These are phyloP conservation scores for Xylaria nigripes DNA, from an alignment of 495 filamentous ascomycete species.

Conservation along the genomic window DNA sequence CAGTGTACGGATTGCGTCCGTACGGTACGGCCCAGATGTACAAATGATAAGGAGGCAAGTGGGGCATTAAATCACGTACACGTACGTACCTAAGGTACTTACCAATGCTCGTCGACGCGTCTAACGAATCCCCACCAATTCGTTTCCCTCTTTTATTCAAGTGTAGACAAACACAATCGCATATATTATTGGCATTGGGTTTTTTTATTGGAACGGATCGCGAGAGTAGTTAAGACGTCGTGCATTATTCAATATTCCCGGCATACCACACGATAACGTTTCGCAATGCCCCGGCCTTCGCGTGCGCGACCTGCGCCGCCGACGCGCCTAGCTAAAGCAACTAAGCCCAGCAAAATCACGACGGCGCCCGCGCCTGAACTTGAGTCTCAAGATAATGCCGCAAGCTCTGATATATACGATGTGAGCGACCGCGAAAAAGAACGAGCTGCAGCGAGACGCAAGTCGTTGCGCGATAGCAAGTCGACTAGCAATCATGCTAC, in stretches of 20 bases:
- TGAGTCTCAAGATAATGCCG: constrained; percentile 1
- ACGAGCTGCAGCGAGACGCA: constrained; percentile 16
- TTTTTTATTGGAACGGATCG: no score
- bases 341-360: constrained; percentile 1
- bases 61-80: not conserved
- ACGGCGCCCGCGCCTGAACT: constrained; percentile 10
- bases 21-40: not conserved
- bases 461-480: constrained; percentile 14
- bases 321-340: constrained; percentile 23
- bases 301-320: constrained; percentile 30
- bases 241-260: no score
- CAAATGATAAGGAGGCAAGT: not conserved
- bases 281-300: constrained; percentile 37
- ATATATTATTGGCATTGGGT: no score
- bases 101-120: not conserved
- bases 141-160: constrained; percentile 1
- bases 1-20: not conserved
- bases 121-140: constrained; percentile 2
- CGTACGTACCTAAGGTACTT: not conserved
- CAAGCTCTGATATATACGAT: constrained; percentile 36
- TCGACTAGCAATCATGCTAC: not conserved
- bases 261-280: no score
- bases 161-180: no score
- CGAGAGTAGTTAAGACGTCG: no score
- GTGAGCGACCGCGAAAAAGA: constrained; percentile 40